phyloP scores from a whole-genome alignment of 345 rosid genomes.

The Eucalyptus victrix region DNA sequence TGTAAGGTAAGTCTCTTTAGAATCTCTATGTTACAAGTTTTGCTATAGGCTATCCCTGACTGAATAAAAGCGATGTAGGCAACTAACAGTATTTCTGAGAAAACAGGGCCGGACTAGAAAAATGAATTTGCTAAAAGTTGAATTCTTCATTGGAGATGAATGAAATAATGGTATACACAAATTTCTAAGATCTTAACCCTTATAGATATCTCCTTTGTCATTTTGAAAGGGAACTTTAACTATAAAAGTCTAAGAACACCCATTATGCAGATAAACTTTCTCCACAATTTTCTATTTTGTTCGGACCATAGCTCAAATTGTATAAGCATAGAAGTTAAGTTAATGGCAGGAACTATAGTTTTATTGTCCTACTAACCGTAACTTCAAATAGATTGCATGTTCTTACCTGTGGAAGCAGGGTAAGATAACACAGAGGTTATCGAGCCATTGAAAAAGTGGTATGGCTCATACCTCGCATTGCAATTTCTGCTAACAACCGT shows the following conservation, averaged over 20 bases:
- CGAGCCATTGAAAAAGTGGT: constrained; percentile 10
- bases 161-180: neutral
- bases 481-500: constrained; percentile 11
- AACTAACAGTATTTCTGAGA: neutral
- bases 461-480: constrained; percentile 10
- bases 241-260: neutral
- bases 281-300: neutral
- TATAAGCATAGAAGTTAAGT: neutral
- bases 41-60: neutral
- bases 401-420: constrained; percentile 1
- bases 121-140: neutral
- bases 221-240: neutral
- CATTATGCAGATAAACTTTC: neutral
- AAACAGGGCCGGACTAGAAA: neutral
- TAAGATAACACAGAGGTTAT: neutral
- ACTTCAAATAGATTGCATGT: neutral
- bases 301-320: neutral
- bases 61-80: neutral
- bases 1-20: neutral
- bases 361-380: neutral
- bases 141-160: neutral
- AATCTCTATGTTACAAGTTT: neutral
- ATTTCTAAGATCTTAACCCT: neutral
- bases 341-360: neutral
- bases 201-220: neutral